Percentiles rank a stretch among this genome's conserved stretches.
Conservation (phyloP, 2,329 filamentous ascomycete genomes). For the Ceratocystis ficicola region DNA sequence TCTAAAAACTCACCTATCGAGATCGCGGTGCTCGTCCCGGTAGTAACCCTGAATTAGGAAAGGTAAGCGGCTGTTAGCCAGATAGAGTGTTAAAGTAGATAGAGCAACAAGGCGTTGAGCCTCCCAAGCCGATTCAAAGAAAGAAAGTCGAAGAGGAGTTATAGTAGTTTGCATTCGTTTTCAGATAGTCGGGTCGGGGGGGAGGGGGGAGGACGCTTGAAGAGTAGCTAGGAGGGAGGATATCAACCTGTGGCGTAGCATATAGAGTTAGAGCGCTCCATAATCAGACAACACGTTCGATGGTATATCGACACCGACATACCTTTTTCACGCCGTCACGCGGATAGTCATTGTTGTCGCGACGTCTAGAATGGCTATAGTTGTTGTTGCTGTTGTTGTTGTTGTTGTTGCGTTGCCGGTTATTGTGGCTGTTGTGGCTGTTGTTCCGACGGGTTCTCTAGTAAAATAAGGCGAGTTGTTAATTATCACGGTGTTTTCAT, state of each 20-base stretch:
- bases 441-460: conserved; percentile 18
- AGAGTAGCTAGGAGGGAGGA: conserved; percentile 16
- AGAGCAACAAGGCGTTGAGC: conserved; percentile 9
- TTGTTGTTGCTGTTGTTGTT: conserved; percentile 11
- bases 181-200: conserved; percentile 3
- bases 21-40: conserved; percentile 51
- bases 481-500: neutral
- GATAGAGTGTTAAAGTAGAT: conserved; percentile 6
- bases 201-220: neutral
- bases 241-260: conserved; percentile 17
- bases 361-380: conserved; percentile 16
- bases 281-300: neutral
- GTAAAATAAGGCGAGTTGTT: neutral
- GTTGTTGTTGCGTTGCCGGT: conserved; percentile 7
- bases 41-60: conserved; percentile 41
- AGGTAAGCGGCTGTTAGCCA: conserved; percentile 25
- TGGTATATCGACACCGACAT: conserved; percentile 22
- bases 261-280: neutral
- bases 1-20: conserved; percentile 50
- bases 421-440: conserved; percentile 3
- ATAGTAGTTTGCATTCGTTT: conserved; percentile 2
- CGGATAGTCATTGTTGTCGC: conserved; percentile 22
- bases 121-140: conserved; percentile 10
- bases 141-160: conserved; percentile 7
- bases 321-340: conserved; percentile 72